Conservation (phyloP, 129 eudicot genomes). For the Saposhnikovia divaricata region DNA sequence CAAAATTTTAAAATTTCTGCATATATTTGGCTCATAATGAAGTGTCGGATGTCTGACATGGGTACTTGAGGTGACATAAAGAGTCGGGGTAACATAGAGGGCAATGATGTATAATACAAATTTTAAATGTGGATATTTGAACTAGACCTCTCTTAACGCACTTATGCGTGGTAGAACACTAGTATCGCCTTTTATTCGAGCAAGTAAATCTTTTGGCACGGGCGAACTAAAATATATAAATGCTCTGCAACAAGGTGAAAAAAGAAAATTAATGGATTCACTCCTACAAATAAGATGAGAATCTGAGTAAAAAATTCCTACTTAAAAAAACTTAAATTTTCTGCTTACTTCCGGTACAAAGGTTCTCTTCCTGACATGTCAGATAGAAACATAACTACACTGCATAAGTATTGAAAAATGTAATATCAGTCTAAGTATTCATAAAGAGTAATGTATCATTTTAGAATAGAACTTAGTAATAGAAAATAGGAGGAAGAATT, state of each 20-base stretch:
- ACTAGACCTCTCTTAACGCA: constrained; percentile 84
- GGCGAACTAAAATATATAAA: constrained; percentile 80
- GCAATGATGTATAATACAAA: not conserved
- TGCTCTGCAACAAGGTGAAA: constrained; percentile 48
- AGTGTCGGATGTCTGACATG: not conserved
- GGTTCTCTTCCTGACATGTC: constrained; percentile 99
- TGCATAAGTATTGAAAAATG: constrained; percentile 29
- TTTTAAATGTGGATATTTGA: not conserved
- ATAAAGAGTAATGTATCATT: not conserved
- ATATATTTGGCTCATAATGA: not conserved
- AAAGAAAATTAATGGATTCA: constrained; percentile 11
- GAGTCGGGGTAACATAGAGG: not conserved
- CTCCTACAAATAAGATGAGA: constrained; percentile 7
- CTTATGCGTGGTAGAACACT: constrained; percentile 92
- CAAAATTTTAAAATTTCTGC: not conserved
- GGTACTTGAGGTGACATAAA: not conserved
- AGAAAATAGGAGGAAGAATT: not conserved
- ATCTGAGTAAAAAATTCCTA: not conserved
- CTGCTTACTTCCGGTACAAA: constrained; percentile 75
- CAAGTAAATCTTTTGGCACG: constrained; percentile 64
- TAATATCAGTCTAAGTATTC: not conserved
- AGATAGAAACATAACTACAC: constrained; percentile 81
- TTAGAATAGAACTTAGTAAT: not conserved
- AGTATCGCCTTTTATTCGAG: constrained; percentile 69
- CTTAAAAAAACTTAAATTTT: not conserved